A percentile compares a stretch with the other conserved stretches of the same genome.
phyloP scores from a whole-genome alignment of 805 yeast species.

The Lipomyces lipofer region DNA sequence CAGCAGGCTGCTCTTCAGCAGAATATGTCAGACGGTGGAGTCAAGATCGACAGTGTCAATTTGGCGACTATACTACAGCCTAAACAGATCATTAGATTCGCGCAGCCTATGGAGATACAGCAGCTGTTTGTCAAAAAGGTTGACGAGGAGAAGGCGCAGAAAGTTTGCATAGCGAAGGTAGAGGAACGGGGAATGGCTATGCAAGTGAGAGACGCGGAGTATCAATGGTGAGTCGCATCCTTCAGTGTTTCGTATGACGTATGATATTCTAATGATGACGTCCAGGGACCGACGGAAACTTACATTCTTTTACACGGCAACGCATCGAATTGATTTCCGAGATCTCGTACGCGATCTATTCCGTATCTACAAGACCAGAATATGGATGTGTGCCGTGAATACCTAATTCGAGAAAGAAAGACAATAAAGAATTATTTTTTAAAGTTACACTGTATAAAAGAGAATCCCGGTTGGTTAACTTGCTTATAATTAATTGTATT shows the following conservation, averaged over 20 bases:
- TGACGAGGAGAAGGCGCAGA: constrained; percentile 70
- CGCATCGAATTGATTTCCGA: constrained; percentile 71
- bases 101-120: constrained; percentile 59
- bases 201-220: constrained; percentile 75
- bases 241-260: not conserved
- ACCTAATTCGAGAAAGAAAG: no score
- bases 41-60: constrained; percentile 23
- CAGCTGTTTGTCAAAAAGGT: constrained; percentile 58
- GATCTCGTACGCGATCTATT: constrained; percentile 75
- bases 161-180: constrained; percentile 60
- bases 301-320: constrained; percentile 69
- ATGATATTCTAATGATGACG: not conserved
- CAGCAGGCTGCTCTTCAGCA: constrained; percentile 63
- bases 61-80: constrained; percentile 44
- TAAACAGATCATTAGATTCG: constrained; percentile 63
- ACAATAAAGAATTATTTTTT: no score
- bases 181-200: constrained; percentile 51
- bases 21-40: constrained; percentile 39
- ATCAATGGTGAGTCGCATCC: constrained; percentile 66
- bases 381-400: constrained; percentile 89
- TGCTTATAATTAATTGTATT: not conserved
- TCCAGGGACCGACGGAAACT: constrained; percentile 65
- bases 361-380: constrained; percentile 73
- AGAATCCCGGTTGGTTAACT: no score
- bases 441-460: no score